Evolutionary conservation across 345 rosid species (phyloP).

Genomic region (Gossypium anomalum): DNA sequence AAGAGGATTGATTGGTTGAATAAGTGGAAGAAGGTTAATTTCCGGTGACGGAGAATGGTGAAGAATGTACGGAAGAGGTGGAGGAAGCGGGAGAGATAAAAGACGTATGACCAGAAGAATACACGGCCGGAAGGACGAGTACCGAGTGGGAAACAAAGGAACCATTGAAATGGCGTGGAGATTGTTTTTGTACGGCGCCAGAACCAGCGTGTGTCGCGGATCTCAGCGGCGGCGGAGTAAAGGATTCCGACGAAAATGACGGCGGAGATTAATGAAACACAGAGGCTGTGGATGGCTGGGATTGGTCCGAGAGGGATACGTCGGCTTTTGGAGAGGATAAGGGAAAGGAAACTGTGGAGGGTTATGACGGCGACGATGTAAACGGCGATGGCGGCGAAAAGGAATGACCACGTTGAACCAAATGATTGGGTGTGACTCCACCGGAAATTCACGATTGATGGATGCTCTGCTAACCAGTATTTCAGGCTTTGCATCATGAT

Average conservation of each 20-base stretch:
- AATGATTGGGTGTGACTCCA: conserved; percentile 74
- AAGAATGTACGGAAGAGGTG: conserved; percentile 74
- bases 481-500: conserved; percentile 15
- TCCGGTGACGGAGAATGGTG: conserved; percentile 47
- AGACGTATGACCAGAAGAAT: conserved; percentile 91
- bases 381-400: conserved; percentile 49
- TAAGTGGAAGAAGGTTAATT: conserved; percentile 52
- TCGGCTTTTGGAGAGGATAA: conserved; percentile 29
- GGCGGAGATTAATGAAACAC: conserved; percentile 50
- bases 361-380: conserved; percentile 46
- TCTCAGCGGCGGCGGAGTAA: conserved; percentile 73
- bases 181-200: conserved; percentile 54
- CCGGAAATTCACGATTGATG: conserved; percentile 70
- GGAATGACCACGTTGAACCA: conserved; percentile 91
- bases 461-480: conserved; percentile 72
- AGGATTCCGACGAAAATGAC: conserved; percentile 67
- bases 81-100: conserved; percentile 79
- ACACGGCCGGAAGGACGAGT: conserved; percentile 98
- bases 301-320: conserved; percentile 65
- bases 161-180: conserved; percentile 72
- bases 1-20: conserved; percentile 64
- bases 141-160: conserved; percentile 93
- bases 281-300: conserved; percentile 80
- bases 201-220: conserved; percentile 83
- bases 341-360: conserved; percentile 50